Evolutionary conservation across 495 filamentous ascomycete species (phyloP).

Genomic region (Cairneyella variabilis): DNA sequence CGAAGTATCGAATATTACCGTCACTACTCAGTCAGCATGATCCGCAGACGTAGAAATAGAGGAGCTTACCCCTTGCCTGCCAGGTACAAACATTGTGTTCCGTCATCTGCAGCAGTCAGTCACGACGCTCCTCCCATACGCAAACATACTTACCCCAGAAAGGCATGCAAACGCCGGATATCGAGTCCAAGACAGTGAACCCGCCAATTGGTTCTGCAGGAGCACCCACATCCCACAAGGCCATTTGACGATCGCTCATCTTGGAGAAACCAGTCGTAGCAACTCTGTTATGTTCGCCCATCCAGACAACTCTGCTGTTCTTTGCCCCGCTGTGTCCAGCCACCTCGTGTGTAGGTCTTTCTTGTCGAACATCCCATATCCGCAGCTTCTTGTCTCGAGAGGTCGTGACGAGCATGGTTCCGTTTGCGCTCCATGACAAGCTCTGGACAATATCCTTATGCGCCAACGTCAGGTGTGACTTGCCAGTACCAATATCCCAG

Average conservation of each 20-base stretch:
- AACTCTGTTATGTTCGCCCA: constrained; percentile 92
- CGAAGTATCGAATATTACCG: constrained; percentile 97
- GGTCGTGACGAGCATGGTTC: constrained; percentile 84
- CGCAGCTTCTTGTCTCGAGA: constrained; percentile 97
- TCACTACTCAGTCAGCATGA: constrained; percentile 54
- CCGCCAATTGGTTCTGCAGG: constrained; percentile 79
- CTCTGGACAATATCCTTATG: constrained; percentile 91
- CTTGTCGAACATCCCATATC: constrained; percentile 94
- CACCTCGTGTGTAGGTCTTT: constrained; percentile 80
- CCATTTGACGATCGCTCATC: constrained; percentile 97
- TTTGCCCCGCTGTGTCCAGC: constrained; percentile 89
- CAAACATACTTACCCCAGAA: constrained; percentile 78
- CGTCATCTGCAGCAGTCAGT: constrained; percentile 60
- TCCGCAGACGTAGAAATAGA: not conserved
- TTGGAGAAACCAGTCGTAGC: constrained; percentile 95
- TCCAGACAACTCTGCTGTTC: constrained; percentile 93
- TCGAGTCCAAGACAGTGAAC: constrained; percentile 83
- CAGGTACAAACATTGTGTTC: constrained; percentile 86
- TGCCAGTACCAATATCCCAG: constrained; percentile 88
- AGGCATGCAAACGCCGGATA: constrained; percentile 97
- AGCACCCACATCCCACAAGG: constrained; percentile 87
- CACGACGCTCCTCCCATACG: not conserved
- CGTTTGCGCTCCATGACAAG: constrained; percentile 92
- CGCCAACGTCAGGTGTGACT: constrained; percentile 67
- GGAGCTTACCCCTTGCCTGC: constrained; percentile 86